Evolutionary conservation across 257 asterid species (phyloP).

Genomic region (Solanum chmielewskii): DNA sequence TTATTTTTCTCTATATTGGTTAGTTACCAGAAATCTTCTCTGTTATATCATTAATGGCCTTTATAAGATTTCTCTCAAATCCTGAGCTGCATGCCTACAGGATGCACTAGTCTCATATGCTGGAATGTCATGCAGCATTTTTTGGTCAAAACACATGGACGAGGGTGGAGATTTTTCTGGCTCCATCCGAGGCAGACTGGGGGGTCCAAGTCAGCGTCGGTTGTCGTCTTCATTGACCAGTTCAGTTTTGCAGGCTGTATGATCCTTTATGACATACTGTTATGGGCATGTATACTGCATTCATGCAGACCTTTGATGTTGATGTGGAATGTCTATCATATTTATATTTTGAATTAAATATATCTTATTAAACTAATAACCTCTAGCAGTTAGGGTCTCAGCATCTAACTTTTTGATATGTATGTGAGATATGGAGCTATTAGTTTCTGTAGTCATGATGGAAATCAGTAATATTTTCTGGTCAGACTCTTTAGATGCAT

Average conservation of each 20-base stretch:
- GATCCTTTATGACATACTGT: constrained; percentile 7
- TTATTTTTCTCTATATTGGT: constrained; percentile 53
- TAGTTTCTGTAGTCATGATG: neutral
- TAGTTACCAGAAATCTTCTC: neutral
- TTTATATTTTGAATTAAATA: neutral
- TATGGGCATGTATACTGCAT: neutral
- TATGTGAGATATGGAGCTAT: neutral
- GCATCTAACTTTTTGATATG: neutral
- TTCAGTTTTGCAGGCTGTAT: constrained; percentile 74
- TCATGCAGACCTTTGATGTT: neutral
- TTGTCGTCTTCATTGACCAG: constrained; percentile 52
- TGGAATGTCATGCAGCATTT: constrained; percentile 47
- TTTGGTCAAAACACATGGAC: constrained; percentile 35
- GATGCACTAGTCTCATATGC: constrained; percentile 55
- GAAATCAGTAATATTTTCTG: neutral
- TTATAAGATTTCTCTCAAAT: neutral
- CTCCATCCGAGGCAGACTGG: constrained; percentile 72
- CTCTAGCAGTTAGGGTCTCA: neutral
- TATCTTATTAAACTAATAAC: neutral
- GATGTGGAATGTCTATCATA: neutral
- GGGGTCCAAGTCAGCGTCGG: constrained; percentile 92
- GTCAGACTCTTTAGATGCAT: neutral
- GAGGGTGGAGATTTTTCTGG: constrained; percentile 48
- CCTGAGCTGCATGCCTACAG: constrained; percentile 19
- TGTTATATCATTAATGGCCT: neutral